Percentiles rank a stretch among this genome's conserved stretches.
Evolutionary conservation across 2,329 filamentous ascomycete species (phyloP).

Genomic region (Graphilbum sp.): DNA sequence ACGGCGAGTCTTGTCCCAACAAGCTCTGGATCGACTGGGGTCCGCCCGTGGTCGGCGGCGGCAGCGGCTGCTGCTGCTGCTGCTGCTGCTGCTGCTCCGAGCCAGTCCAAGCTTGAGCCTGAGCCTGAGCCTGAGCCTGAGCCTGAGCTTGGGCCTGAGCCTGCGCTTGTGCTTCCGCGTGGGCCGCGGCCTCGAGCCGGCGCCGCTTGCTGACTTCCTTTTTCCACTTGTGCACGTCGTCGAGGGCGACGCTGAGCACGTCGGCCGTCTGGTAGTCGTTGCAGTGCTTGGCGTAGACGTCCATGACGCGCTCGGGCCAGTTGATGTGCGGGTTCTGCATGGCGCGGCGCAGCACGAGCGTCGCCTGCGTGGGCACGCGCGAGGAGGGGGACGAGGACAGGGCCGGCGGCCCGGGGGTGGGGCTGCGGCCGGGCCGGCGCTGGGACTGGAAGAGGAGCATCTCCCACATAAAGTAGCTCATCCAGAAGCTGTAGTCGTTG

Average conservation of each 20-base stretch:
- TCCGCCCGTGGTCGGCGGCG: too few relatives aligned
- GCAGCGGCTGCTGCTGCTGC: too few relatives aligned
- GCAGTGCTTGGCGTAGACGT: conserved; percentile 63
- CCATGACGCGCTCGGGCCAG: conserved; percentile 60
- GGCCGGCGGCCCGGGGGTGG: conserved; percentile 28
- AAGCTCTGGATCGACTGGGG: too few relatives aligned
- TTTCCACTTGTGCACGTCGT: conserved; percentile 53
- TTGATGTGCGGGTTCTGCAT: conserved; percentile 47
- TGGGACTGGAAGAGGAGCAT: conserved; percentile 44
- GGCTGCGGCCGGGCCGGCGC: conserved; percentile 33
- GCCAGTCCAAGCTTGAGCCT: neutral
- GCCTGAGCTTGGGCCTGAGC: neutral
- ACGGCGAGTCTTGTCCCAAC: conserved; percentile 17
- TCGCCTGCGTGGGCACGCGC: conserved; percentile 56
- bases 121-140: neutral
- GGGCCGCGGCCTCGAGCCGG: conserved; percentile 30
- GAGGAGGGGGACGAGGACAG: too few relatives aligned
- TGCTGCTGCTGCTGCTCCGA: too few relatives aligned
- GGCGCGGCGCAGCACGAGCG: conserved; percentile 59
- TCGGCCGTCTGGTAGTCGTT: conserved; percentile 77
- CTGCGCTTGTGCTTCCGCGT: conserved; percentile 13
- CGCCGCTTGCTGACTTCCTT: conserved; percentile 48
- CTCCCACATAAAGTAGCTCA: conserved; percentile 84
- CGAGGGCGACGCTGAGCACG: conserved; percentile 55
- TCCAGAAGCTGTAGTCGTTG: conserved; percentile 85